Percentiles rank a stretch among this genome's conserved stretches.
These are phyloP conservation scores for Trichoderma oligosporum DNA, from an alignment of 2,329 filamentous ascomycete species.

Conservation along the genomic window DNA sequence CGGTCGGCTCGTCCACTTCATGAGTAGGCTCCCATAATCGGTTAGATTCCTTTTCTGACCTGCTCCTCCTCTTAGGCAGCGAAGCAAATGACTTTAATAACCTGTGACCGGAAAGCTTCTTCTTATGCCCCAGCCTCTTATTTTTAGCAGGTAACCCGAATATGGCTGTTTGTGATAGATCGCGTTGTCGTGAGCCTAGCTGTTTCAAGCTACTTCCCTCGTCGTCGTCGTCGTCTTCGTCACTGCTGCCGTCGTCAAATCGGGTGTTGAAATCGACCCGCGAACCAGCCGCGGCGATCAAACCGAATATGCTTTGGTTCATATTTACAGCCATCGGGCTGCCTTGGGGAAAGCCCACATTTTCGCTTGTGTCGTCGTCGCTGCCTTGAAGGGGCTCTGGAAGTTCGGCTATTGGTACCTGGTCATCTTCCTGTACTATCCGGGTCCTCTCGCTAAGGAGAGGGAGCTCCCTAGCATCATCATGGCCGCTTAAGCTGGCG, in stretches of 20 bases:
- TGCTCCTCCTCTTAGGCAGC: constrained; percentile 46
- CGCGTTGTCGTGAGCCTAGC: constrained; percentile 44
- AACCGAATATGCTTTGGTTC: constrained; percentile 91
- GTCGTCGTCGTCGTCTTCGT: constrained; percentile 81
- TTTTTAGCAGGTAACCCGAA: constrained; percentile 31
- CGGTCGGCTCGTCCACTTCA: constrained; percentile 31
- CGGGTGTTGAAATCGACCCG: constrained; percentile 76
- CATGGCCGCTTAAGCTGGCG: constrained; percentile 31
- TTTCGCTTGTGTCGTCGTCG: constrained; percentile 49
- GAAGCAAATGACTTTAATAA: constrained; percentile 63
- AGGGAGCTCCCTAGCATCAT: constrained; percentile 32
- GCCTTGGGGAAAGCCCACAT: constrained; percentile 42
- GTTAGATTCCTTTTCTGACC: constrained; percentile 42
- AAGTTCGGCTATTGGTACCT: constrained; percentile 41
- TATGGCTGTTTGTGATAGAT: constrained; percentile 42
- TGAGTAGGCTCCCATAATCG: constrained; percentile 37
- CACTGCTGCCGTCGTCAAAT: constrained; percentile 75
- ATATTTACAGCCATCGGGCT: constrained; percentile 63
- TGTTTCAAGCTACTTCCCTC: constrained; percentile 46
- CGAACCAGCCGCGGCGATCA: constrained; percentile 85
- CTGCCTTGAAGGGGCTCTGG: constrained; percentile 52
- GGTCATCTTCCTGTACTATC: constrained; percentile 37
- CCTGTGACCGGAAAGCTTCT: constrained; percentile 61
- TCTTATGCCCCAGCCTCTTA: constrained; percentile 45
- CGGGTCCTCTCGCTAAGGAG: constrained; percentile 44